phyloP scores from a whole-genome alignment of 2,329 filamentous ascomycete genomes.

The Huntiella moniliformis region DNA sequence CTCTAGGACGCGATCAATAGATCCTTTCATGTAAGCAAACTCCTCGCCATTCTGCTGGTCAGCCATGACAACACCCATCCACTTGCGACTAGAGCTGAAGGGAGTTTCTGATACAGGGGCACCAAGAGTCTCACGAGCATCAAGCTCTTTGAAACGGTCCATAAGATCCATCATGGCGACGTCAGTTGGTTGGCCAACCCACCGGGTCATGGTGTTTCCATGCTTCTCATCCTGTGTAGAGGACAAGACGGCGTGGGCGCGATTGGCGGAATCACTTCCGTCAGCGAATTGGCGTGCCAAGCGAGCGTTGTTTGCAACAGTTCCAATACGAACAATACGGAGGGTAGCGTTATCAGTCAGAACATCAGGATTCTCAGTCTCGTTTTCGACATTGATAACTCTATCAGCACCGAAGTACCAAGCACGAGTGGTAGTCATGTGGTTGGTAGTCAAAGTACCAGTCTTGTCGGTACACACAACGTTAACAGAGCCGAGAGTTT shows the following conservation, averaged over 20 bases:
- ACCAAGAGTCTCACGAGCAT: constrained; percentile 74
- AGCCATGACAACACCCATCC: constrained; percentile 91
- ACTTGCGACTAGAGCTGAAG: constrained; percentile 94
- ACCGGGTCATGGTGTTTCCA: constrained; percentile 48
- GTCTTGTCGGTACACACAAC: constrained; percentile 99
- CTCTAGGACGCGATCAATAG: constrained; percentile 68
- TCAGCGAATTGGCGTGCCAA: constrained; percentile 55
- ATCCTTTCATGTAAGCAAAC: constrained; percentile 87
- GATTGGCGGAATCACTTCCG: constrained; percentile 32
- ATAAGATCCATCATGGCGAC: constrained; percentile 91
- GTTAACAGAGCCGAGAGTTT: constrained; percentile 95
- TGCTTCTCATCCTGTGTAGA: constrained; percentile 48
- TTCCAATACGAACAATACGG: constrained; percentile 75
- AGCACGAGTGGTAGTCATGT: constrained; percentile 94
- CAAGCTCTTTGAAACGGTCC: constrained; percentile 78
- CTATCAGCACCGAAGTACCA: constrained; percentile 67
- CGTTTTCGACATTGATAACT: constrained; percentile 33
- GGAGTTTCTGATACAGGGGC: constrained; percentile 68
- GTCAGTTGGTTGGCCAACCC: constrained; percentile 93
- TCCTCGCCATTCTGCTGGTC: constrained; percentile 44
- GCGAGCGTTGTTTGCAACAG: constrained; percentile 88
- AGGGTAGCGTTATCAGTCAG: constrained; percentile 55
- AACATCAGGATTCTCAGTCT: constrained; percentile 33
- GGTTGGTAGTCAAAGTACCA: constrained; percentile 86
- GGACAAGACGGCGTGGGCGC: constrained; percentile 53